A percentile compares a stretch with the other conserved stretches of the same genome.
Evolutionary conservation across 495 filamentous ascomycete genomes (phyloP).

Genomic region (Aspergillus carlsbadensis): DNA sequence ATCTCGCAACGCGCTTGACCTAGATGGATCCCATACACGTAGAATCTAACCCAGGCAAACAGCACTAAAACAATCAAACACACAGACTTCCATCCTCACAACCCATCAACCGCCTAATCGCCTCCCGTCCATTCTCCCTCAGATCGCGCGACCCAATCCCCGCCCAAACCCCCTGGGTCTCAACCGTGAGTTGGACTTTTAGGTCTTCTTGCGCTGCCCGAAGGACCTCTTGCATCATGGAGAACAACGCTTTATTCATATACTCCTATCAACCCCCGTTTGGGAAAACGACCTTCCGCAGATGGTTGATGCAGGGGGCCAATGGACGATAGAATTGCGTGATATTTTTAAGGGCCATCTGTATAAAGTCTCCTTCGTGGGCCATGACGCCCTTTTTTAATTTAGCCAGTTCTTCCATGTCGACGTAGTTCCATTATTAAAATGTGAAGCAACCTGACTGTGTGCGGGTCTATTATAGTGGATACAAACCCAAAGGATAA

Average conservation of each 20-base stretch:
- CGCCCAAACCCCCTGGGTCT: too few relatives aligned
- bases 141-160: too few relatives aligned
- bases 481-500: not conserved
- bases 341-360: not conserved
- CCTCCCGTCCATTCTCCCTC: too few relatives aligned
- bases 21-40: too few relatives aligned
- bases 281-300: slow-evolving; percentile 7
- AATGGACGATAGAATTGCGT: slow-evolving; percentile 2
- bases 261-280: not conserved
- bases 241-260: not conserved
- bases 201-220: too few relatives aligned
- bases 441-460: not conserved
- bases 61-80: too few relatives aligned
- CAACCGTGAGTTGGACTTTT: too few relatives aligned
- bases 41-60: too few relatives aligned
- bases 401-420: not conserved
- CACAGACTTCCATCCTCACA: too few relatives aligned
- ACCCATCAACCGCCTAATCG: too few relatives aligned
- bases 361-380: slow-evolving; percentile 5
- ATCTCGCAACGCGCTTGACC: too few relatives aligned
- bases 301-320: not conserved
- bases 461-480: not conserved
- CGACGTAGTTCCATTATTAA: not conserved
- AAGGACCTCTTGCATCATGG: slow-evolving; percentile 3
- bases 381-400: not conserved